Base-by-base conservation (phyloP, 768 basidiomycete genomes). In the Brasilioporus rufonigricans region DNA sequence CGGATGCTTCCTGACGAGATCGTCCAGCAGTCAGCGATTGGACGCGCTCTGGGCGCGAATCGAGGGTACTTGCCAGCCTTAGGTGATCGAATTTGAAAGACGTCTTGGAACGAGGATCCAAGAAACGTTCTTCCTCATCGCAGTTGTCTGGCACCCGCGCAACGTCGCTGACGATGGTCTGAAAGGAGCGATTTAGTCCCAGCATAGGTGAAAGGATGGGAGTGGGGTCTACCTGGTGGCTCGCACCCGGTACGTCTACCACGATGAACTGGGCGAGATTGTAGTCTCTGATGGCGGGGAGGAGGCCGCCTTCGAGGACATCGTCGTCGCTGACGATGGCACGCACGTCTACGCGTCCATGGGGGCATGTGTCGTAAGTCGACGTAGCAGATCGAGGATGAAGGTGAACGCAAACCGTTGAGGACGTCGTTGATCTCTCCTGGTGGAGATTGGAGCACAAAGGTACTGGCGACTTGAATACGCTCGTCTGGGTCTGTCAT, bases 381-480 rank as follows among this genome's bases (percentile, higher is more conserved):
- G 4, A 12, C 0, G 40, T 2, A 24, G 48, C 19, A 43, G 2
- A 41, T 41, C 57, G 29, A 36, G 33, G 12, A 23, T 5, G 14
- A 2, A 35, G 3, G 44, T n/a, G n/a, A 4, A 45, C 43, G 50
- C 72, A 58, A 56, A 91, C 93, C 93, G 64, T 91, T 91, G 50
- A 98, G 77, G 18, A 97, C 94, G 74, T 98, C 95, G 71, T 96
- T 97, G 61, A 98, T 93, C 76, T 98, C 91, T 43, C 95, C 95
- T 1, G 95, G 95, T 24, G 95, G 95, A 1, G 92, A 86, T 68
- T 97, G 95, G 1, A 91, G 78, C 29, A 98, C 76, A 64, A 97
- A 91, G 31, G 77, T 78, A 24, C 89, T 85, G 23, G 89, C 94
- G 9, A 81, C 80, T 64, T 83, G 76, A 44, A 91, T 83, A 27